A percentile compares a stretch with the other conserved stretches of the same genome.
Conservation (phyloP, 331 rosid species). For the Quercus phellos region DNA sequence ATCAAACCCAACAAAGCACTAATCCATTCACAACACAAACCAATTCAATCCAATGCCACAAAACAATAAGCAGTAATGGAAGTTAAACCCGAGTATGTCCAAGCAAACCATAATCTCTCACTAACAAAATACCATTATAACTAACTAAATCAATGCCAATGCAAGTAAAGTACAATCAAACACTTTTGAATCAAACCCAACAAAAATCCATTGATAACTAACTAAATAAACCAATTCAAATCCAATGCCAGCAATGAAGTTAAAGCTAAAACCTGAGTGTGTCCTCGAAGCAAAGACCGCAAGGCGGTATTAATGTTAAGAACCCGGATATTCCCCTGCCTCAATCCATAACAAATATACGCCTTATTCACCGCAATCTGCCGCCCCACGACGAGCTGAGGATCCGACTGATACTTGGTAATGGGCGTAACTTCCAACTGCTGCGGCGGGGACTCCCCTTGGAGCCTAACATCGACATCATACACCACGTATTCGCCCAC, state of each 20-base stretch:
- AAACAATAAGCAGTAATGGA: no score
- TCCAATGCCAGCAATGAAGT: neutral
- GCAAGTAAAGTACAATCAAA: no score
- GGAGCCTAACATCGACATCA: conserved; percentile 70
- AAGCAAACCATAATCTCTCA: no score
- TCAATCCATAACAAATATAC: conserved; percentile 90
- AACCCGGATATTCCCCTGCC: conserved; percentile 85
- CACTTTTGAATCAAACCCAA: neutral
- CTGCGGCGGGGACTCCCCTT: conserved; percentile 87
- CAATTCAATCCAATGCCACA: no score
- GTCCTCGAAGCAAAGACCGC: conserved; percentile 84
- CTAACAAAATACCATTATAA: no score
- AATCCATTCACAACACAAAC: no score
- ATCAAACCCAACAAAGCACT: no score
- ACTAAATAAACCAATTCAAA: neutral
- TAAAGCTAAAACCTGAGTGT: conserved; percentile 57
- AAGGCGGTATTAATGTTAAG: conserved; percentile 84
- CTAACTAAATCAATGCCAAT: no score
- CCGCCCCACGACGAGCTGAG: conserved; percentile 83
- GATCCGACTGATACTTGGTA: conserved; percentile 90
- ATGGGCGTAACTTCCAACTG: conserved; percentile 97
- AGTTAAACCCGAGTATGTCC: no score
- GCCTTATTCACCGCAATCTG: conserved; percentile 94
- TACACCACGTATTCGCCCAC: conserved; percentile 63
- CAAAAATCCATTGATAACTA: neutral